phyloP scores from a whole-genome alignment of 2,329 filamentous ascomycete genomes.

The Diaporthe destruens region DNA sequence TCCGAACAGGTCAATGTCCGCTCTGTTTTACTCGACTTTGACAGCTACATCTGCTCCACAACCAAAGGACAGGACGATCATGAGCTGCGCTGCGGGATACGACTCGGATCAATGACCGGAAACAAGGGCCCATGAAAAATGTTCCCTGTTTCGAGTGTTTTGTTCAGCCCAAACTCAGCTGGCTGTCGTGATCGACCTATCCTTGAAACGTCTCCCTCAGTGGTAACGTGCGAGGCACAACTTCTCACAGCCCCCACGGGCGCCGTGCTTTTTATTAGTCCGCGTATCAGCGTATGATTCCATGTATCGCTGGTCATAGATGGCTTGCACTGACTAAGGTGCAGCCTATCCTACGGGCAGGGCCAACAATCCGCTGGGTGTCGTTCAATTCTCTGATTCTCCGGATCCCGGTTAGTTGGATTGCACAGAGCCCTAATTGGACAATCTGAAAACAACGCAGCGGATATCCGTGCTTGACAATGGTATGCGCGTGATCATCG shows the following conservation, averaged over 20 bases:
- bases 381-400: slow-evolving; percentile 12
- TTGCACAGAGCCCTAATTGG: slow-evolving; percentile 21
- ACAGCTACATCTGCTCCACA: slow-evolving; percentile 24
- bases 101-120: slow-evolving; percentile 9
- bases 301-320: not conserved
- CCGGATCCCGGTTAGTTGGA: slow-evolving; percentile 1
- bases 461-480: slow-evolving; percentile 3
- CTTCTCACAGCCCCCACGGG: slow-evolving; percentile 38
- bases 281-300: not conserved
- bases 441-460: not conserved
- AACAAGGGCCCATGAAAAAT: slow-evolving; percentile 1
- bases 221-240: slow-evolving; percentile 14
- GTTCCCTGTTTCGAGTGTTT: slow-evolving; percentile 16
- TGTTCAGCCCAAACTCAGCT: slow-evolving; percentile 16
- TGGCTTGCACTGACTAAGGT: slow-evolving; percentile 19
- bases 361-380: slow-evolving; percentile 16
- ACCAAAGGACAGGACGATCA: slow-evolving; percentile 7
- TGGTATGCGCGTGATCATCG: slow-evolving; percentile 1
- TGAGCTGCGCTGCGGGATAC: slow-evolving; percentile 9
- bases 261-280: slow-evolving; percentile 17
- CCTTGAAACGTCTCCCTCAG: slow-evolving; percentile 19
- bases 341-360: not conserved
- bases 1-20: slow-evolving; percentile 14
- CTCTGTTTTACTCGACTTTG: slow-evolving; percentile 3
- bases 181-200: slow-evolving; percentile 25